Evolutionary conservation across 1,284 basidiomycete species (phyloP).

Genomic region (Microbotryomycetes sp.): DNA sequence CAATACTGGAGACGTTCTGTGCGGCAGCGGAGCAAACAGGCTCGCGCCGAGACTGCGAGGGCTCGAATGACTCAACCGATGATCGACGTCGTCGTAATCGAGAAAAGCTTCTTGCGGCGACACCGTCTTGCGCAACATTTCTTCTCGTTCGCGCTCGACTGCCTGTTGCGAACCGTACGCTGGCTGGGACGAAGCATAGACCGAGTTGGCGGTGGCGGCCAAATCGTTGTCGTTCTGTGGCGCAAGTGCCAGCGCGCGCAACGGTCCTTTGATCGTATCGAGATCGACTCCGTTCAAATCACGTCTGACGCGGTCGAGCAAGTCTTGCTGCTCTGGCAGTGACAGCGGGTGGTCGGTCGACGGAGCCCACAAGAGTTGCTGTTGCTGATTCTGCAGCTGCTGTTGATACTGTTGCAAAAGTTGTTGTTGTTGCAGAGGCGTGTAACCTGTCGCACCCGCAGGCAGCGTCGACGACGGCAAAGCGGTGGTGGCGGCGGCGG

Average conservation of each 20-base stretch:
- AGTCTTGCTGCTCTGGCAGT: conserved; percentile 22
- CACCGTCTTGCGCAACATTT: conserved; percentile 18
- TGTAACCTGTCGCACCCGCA: background rate
- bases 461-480: background rate
- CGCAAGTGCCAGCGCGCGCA: conserved; percentile 18
- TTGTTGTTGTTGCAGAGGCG: background rate
- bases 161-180: background rate
- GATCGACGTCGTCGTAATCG: conserved; percentile 27
- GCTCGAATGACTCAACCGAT: conserved; percentile 3
- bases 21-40: conserved; percentile 16
- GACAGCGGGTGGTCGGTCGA: conserved; percentile 27
- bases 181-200: background rate
- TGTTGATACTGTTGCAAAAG: background rate
- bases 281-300: conserved; percentile 27
- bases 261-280: conserved; percentile 22
- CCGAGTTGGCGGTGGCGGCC: background rate
- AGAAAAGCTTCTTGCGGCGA: conserved; percentile 31
- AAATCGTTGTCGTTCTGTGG: background rate
- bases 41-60: background rate
- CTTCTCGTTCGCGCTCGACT: background rate
- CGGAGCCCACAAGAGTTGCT: conserved; percentile 1
- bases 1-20: background rate
- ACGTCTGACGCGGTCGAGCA: conserved; percentile 22
- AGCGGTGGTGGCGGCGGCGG: too few species aligned
- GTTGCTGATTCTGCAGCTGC: background rate